Base-by-base conservation (phyloP, 139 green algal species). In the Tetraselmis chui region DNA sequence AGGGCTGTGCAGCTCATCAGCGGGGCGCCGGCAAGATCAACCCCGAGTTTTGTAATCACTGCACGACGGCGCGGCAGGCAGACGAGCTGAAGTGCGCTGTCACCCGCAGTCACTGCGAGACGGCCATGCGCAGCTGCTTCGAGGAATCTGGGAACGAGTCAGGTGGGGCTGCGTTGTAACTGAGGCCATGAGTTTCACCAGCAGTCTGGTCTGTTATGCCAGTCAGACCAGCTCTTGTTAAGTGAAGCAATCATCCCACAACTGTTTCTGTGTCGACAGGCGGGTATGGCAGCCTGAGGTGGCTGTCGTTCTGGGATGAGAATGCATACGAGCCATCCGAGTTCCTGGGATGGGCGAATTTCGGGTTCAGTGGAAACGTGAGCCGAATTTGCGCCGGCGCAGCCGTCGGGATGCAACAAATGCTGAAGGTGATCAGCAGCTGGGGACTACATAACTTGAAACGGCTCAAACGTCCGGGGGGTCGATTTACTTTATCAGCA, bases 381-480 rank as follows among this genome's bases (percentile, higher is more conserved):
- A 77, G 26, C n/a, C 74, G n/a, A 2, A 77, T 77, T 25, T 29
- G 74, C 25, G 26, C 2, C 5, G 74, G 74, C 74, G 74, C 74
- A 25, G 74, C 74, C 26, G n/a, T 23, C 2, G 74, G 74, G 5
- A 77, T 77, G 74, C 74, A 23, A 2, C 74, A 77, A 2, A 28
- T 77, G 74, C 74, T 77, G 23, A 77, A 77, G 74, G 74, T 77
- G 74, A 2, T n/a, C n/a, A n/a, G n/a, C n/a, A n/a, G n/a, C n/a
- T n/a, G n/a, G n/a, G n/a, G n/a, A n/a, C n/a, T n/a, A n/a, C n/a
- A n/a, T n/a, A n/a, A n/a, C n/a, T n/a, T n/a, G n/a, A n/a, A n/a
- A n/a, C n/a, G n/a, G n/a, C n/a, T n/a, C n/a, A n/a, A n/a, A n/a
- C n/a, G n/a, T n/a, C n/a, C n/a, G n/a, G n/a, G n/a, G n/a, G n/a